Evolutionary conservation across 1,284 basidiomycete genomes (phyloP).

Genomic region (Pseudozyma thailandica): DNA sequence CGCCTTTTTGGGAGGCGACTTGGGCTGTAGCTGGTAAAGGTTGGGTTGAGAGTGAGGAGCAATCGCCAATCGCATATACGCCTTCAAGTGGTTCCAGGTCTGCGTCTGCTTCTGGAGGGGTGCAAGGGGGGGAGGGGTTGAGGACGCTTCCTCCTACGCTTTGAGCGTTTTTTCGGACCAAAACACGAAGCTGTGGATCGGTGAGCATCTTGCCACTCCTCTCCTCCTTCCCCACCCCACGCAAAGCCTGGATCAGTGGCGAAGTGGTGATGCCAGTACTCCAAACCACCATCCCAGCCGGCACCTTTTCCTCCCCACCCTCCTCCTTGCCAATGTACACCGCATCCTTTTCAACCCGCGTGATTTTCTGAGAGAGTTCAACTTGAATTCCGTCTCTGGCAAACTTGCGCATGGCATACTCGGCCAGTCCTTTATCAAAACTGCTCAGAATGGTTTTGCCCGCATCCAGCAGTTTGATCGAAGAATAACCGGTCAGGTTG

Average conservation of each 20-base stretch:
- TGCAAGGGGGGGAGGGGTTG: neutral
- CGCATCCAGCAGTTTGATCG: slow-evolving; percentile 54
- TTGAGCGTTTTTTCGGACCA: neutral
- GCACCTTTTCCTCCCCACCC: neutral
- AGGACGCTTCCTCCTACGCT: slow-evolving; percentile 2
- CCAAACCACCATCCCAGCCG: slow-evolving; percentile 81
- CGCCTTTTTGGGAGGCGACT: slow-evolving; percentile 66
- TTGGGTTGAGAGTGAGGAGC: slow-evolving; percentile 71
- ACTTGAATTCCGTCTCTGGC: slow-evolving; percentile 36
- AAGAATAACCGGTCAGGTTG: slow-evolving; percentile 25
- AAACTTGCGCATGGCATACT: slow-evolving; percentile 64
- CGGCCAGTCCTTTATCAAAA: slow-evolving; percentile 58
- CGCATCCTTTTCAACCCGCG: slow-evolving; percentile 26
- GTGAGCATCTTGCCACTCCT: slow-evolving; percentile 74
- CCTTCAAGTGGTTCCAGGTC: slow-evolving; percentile 13
- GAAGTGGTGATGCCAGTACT: slow-evolving; percentile 82
- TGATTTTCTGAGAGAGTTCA: slow-evolving; percentile 27
- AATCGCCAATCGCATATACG: slow-evolving; percentile 76
- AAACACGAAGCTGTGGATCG: slow-evolving; percentile 29
- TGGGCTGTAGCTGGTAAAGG: slow-evolving; percentile 68
- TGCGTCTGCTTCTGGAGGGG: neutral
- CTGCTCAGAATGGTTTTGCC: slow-evolving; percentile 56
- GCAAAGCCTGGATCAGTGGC: slow-evolving; percentile 76
- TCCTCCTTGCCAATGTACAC: neutral
- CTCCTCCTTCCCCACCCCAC: slow-evolving; percentile 74